A percentile compares a stretch with the other conserved stretches of the same genome.
These are phyloP conservation scores for Dendrostoma leiphaemia DNA, from an alignment of 2,329 filamentous ascomycete genomes.

Conservation along the genomic window DNA sequence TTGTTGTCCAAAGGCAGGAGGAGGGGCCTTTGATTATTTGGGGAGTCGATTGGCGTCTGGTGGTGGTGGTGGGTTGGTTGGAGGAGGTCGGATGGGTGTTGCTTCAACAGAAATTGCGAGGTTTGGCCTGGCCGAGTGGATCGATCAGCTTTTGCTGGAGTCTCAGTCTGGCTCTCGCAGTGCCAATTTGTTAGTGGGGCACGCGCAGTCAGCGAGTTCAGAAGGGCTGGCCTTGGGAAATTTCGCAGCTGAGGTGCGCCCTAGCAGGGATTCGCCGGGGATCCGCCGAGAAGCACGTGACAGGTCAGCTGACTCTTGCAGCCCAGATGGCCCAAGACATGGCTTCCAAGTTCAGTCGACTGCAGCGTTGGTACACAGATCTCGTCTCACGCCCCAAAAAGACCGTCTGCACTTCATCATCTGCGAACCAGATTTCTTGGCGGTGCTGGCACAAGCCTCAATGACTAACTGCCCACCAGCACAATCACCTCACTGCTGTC, in stretches of 20 bases:
- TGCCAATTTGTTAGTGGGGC: conserved; percentile 4
- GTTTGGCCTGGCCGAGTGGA: background rate
- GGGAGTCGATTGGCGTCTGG: background rate
- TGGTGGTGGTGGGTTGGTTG: background rate
- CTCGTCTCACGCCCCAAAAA: too few relatives aligned
- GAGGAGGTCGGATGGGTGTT: background rate
- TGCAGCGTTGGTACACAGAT: too few relatives aligned
- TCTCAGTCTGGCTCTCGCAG: too few relatives aligned
- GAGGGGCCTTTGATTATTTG: background rate
- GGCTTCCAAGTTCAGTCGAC: too few relatives aligned
- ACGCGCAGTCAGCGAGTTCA: background rate
- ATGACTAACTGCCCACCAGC: too few relatives aligned
- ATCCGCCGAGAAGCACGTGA: background rate
- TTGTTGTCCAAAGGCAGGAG: background rate
- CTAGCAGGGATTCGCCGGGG: background rate
- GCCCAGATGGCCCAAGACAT: too few relatives aligned
- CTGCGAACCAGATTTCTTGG: too few relatives aligned
- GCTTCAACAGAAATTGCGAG: conserved; percentile 4
- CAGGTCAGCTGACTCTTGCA: background rate
- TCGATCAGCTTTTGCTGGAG: too few relatives aligned
- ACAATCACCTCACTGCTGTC: too few relatives aligned
- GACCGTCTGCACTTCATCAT: too few relatives aligned
- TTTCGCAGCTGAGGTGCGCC: conserved; percentile 6
- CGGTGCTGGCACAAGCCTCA: too few relatives aligned
- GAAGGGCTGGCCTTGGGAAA: background rate